Evolutionary conservation across 148 eudicot genomes (phyloP).

Genomic region (Hydrangea macrophylla): DNA sequence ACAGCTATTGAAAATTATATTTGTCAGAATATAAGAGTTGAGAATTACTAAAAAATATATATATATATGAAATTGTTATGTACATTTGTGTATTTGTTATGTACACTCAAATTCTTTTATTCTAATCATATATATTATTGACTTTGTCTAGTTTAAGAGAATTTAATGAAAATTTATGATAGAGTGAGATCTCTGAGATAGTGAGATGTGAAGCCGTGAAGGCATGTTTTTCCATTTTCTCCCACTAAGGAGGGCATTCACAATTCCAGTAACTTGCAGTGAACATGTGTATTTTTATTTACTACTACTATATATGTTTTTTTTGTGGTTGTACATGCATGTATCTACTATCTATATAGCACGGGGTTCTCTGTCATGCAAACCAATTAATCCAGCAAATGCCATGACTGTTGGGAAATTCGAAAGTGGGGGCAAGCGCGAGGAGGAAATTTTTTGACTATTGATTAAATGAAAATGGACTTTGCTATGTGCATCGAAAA

Average conservation of each 20-base stretch:
- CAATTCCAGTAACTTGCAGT: slow-evolving; percentile 29
- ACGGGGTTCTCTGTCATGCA: not conserved
- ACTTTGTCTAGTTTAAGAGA: too few relatives aligned
- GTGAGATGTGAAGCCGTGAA: slow-evolving; percentile 16
- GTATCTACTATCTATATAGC: not conserved
- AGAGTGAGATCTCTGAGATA: too few relatives aligned
- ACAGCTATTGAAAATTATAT: not conserved
- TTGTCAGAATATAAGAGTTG: not conserved
- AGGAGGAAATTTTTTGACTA: too few relatives aligned
- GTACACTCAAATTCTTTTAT: too few relatives aligned
- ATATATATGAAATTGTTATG: too few relatives aligned
- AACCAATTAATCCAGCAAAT: not conserved
- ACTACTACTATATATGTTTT: not conserved
- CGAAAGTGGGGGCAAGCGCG: too few relatives aligned
- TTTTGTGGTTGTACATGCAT: not conserved
- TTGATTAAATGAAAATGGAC: too few relatives aligned
- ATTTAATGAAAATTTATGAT: too few relatives aligned
- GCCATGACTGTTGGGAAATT: too few relatives aligned
- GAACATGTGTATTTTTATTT: slow-evolving; percentile 1
- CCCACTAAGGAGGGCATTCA: slow-evolving; percentile 21
- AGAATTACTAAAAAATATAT: not conserved
- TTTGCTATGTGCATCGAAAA: too few relatives aligned
- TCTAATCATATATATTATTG: too few relatives aligned
- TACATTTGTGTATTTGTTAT: too few relatives aligned
- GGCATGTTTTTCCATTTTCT: slow-evolving; percentile 23